Evolutionary conservation across 108 stramenopile species (phyloP).

Genomic region (Bacterosira constricta): DNA sequence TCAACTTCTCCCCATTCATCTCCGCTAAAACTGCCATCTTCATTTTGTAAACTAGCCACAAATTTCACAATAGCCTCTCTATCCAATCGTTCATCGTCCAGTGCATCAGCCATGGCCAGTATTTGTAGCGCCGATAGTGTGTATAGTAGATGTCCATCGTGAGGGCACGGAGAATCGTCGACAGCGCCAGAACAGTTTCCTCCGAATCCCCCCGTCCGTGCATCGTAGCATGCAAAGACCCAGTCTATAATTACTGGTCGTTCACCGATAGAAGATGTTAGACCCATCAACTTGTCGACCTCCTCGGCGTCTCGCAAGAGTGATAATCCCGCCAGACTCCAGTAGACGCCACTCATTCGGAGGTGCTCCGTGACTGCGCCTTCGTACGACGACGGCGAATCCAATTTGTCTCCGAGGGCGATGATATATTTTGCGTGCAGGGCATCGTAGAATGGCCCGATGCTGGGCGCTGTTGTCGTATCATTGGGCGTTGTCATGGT

Average conservation of each 20-base stretch:
- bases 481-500: not conserved
- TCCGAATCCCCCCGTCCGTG: constrained; percentile 86
- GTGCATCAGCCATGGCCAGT: constrained; percentile 80
- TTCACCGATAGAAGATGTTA: constrained; percentile 12
- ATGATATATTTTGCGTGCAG: constrained; percentile 82
- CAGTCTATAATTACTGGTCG: constrained; percentile 85
- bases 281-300: constrained; percentile 63
- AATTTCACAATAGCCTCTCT: constrained; percentile 68
- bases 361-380: constrained; percentile 94
- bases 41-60: constrained; percentile 88
- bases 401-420: constrained; percentile 72
- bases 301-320: constrained; percentile 70
- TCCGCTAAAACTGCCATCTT: constrained; percentile 96
- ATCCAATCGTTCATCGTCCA: constrained; percentile 59
- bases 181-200: constrained; percentile 67
- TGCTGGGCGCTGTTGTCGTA: constrained; percentile 6
- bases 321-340: constrained; percentile 93
- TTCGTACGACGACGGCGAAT: constrained; percentile 83
- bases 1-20: constrained; percentile 98
- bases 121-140: constrained; percentile 98
- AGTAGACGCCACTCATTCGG: constrained; percentile 96
- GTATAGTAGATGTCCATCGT: constrained; percentile 97
- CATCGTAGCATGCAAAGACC: constrained; percentile 90
- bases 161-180: constrained; percentile 46
- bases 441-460: constrained; percentile 64